Evolutionary conservation across 169 alveolate species (phyloP).

Genomic region (Cryptosporidium xiaoi): DNA sequence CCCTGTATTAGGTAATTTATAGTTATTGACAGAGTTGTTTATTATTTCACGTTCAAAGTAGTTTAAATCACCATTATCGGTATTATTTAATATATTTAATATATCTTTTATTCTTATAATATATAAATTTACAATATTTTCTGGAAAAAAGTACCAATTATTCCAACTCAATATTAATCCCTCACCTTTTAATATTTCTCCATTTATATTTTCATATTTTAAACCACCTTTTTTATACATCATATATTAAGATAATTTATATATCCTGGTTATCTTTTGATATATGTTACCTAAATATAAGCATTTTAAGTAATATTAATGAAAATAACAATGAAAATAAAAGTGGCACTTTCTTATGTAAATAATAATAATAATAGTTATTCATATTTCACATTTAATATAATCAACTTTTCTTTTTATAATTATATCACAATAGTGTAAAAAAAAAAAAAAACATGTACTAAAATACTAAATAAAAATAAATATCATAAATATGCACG

Average conservation of each 20-base stretch:
- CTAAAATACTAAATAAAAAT: not conserved
- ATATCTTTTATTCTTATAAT: slow-evolving; percentile 6
- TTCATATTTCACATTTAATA: no score
- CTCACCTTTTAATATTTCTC: slow-evolving; percentile 26
- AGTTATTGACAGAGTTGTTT: not conserved
- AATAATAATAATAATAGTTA: not conserved
- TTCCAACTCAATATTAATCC: slow-evolving; percentile 42
- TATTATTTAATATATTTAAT: not conserved
- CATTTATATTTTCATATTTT: slow-evolving; percentile 27
- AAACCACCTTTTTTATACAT: slow-evolving; percentile 35
- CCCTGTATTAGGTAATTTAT: slow-evolving; percentile 43
- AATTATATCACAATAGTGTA: no score
- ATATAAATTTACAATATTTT: not conserved
- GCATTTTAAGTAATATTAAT: slow-evolving; percentile 26
- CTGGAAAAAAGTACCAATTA: slow-evolving; percentile 51
- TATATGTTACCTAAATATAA: slow-evolving; percentile 1
- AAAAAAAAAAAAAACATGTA: not conserved
- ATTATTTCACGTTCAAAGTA: not conserved
- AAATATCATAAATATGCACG: not conserved
- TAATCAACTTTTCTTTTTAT: no score
- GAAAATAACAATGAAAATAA: slow-evolving; percentile 29
- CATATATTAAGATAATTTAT: not conserved
- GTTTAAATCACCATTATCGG: not conserved
- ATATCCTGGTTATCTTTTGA: no score
- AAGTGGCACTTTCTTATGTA: slow-evolving; percentile 21